These are phyloP conservation scores for Nicotiana attenuata DNA, from an alignment of 257 asterid genomes.

Conservation along the genomic window DNA sequence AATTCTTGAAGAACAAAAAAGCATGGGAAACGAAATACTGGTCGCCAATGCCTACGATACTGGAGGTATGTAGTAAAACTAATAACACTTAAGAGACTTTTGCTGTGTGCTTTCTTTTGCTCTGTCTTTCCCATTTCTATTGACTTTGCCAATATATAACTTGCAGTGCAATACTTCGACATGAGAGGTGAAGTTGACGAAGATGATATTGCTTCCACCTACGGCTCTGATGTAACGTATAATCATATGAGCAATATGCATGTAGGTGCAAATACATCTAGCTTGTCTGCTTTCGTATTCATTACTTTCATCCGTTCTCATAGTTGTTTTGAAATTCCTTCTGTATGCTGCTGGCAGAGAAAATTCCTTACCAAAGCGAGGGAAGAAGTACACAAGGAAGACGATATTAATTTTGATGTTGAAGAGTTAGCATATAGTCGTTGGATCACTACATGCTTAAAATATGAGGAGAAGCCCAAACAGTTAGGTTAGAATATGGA, in stretches of 20 bases:
- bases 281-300: not conserved
- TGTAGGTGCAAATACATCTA: not conserved
- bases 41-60: not conserved
- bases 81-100: not conserved
- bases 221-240: not conserved
- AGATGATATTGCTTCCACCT: not conserved
- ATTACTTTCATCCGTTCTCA: too few species aligned
- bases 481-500: not conserved
- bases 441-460: conserved; percentile 86
- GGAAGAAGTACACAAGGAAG: conserved; percentile 54
- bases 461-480: conserved; percentile 70
- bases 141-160: not conserved
- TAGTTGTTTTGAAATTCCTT: not conserved
- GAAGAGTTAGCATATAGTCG: conserved; percentile 93
- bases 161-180: not conserved
- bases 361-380: conserved; percentile 74
- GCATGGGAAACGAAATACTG: not conserved
- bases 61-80: not conserved
- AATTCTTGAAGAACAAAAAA: conserved; percentile 10
- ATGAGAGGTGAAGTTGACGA: not conserved
- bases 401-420: conserved; percentile 75
- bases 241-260: not conserved
- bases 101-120: not conserved
- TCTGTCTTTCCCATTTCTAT: not conserved
- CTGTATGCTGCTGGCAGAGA: conserved; percentile 35